These are phyloP conservation scores for Phytophthora ramorum DNA, from an alignment of 352 stramenopile genomes.

Conservation along the genomic window DNA sequence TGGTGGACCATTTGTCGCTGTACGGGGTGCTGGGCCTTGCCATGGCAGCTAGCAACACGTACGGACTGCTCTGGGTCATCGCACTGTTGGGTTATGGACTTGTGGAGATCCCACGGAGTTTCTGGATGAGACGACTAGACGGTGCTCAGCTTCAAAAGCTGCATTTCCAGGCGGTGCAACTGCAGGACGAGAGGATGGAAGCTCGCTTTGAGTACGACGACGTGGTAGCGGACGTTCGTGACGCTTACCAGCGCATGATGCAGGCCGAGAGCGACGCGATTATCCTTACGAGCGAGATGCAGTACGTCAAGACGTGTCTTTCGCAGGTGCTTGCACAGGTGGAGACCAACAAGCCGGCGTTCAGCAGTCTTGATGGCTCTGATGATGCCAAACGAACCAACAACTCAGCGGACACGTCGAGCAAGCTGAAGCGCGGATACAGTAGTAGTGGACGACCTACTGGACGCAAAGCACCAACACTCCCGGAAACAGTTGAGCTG, in stretches of 20 bases:
- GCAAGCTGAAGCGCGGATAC: constrained; percentile 27
- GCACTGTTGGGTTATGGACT: constrained; percentile 69
- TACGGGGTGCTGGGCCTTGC: constrained; percentile 55
- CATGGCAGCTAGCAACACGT: constrained; percentile 74
- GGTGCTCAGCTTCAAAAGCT: constrained; percentile 46
- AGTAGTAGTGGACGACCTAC: neutral
- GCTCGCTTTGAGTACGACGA: constrained; percentile 71
- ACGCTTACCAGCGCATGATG: constrained; percentile 55
- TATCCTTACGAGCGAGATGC: constrained; percentile 73
- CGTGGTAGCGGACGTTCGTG: constrained; percentile 42
- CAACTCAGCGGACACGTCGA: constrained; percentile 8
- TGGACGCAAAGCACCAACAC: constrained; percentile 40
- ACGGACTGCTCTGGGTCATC: constrained; percentile 71
- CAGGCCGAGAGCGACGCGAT: constrained; percentile 63
- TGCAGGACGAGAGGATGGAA: constrained; percentile 74
- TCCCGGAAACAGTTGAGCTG: constrained; percentile 52
- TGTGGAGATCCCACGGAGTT: constrained; percentile 56
- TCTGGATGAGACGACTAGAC: constrained; percentile 57
- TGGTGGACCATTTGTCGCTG: constrained; percentile 64
- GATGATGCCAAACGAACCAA: constrained; percentile 3
- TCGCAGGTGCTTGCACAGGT: constrained; percentile 41
- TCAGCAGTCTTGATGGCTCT: constrained; percentile 11
- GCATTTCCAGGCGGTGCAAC: constrained; percentile 62
- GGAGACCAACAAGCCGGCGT: constrained; percentile 34
- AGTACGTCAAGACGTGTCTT: constrained; percentile 63